Base-by-base conservation (phyloP, 495 filamentous ascomycete species). In the Aspergillus biplanus region DNA sequence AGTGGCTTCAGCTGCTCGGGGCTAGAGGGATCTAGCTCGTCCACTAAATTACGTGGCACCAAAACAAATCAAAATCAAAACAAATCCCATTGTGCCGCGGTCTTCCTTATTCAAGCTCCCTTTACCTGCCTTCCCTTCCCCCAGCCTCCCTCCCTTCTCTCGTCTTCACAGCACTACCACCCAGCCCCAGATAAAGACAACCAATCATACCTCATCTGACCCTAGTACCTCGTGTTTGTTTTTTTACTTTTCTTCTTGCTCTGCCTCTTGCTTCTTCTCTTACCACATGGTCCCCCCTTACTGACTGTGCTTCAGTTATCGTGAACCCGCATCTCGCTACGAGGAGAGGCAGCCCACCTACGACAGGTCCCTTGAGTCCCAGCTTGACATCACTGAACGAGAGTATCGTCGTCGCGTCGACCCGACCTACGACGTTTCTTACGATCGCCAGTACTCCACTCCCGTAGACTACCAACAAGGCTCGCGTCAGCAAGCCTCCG, bases 381-480 rank as follows among this genome's bases (percentile, higher is more conserved):
- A 88, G 70, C 85, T 96, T 76, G 93, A 97, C 84, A 75, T 90
- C 65, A 89, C 89, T 73, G 93, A 96, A 81, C 86, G 87, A 76
- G 86, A 94, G 74, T 95, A 90, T 79, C 92, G 92, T 75, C 83
- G 89, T 76, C 89, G 89, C 68, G 82, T 87, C 76, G 85, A 90
- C 69, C 88, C 90, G 56, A 83, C 77, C 65, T 89, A 89, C 83
- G 83, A 83, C 70, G 83, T 85, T 73, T 79, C 83, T 64, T 79
- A 78, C 71, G 79, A 88, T 74, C 74, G 78, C 80, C 75, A 42
- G 50, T 62, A 62, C 58, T 55, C 56, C 63, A 58, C 70, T 66
- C 66, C 64, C 47, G 68, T 68, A 70, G 67, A 73, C 53, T 68
- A 71, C 52, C 68, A 72, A 67, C 67, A 69, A 65, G 65, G 54